Percentiles rank a stretch among this genome's conserved stretches.
phyloP scores from a whole-genome alignment of 2,329 filamentous ascomycete genomes.

The Aspergillus sclerotialis region DNA sequence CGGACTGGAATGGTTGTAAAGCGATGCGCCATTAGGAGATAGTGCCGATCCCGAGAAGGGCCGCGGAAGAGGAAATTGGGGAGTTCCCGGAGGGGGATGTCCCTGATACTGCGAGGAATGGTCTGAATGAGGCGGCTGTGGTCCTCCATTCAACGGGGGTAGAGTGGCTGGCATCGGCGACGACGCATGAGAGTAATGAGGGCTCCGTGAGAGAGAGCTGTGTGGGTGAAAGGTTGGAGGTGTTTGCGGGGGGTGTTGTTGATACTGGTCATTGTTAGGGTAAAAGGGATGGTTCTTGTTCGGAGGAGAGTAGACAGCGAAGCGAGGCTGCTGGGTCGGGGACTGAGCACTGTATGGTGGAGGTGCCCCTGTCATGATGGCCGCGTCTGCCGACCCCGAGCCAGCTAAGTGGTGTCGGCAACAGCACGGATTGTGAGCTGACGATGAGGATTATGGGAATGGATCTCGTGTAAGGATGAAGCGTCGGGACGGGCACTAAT shows the following conservation, averaged over 20 bases:
- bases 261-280: conserved; percentile 37
- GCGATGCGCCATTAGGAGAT: conserved; percentile 28
- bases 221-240: conserved; percentile 33
- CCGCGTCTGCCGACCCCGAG: conserved; percentile 23
- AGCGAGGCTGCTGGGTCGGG: conserved; percentile 37
- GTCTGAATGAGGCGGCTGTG: conserved; percentile 23
- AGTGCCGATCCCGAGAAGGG: conserved; percentile 29
- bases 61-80: conserved; percentile 27
- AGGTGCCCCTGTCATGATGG: conserved; percentile 38
- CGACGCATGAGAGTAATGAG: conserved; percentile 33
- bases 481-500: not conserved
- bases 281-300: conserved; percentile 36
- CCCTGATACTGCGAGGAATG: conserved; percentile 28
- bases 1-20: conserved; percentile 29
- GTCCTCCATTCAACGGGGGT: conserved; percentile 33
- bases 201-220: conserved; percentile 31
- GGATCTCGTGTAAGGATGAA: not conserved
- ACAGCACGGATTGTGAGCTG: conserved; percentile 1
- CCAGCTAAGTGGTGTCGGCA: conserved; percentile 14
- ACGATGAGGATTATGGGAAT: conserved; percentile 3
- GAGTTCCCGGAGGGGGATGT: conserved; percentile 22
- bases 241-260: conserved; percentile 35
- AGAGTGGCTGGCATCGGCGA: conserved; percentile 34
- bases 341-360: conserved; percentile 41
- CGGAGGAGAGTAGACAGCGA: conserved; percentile 36